These are phyloP conservation scores for Suillus weaverae DNA, from an alignment of 768 basidiomycete species.

Conservation along the genomic window DNA sequence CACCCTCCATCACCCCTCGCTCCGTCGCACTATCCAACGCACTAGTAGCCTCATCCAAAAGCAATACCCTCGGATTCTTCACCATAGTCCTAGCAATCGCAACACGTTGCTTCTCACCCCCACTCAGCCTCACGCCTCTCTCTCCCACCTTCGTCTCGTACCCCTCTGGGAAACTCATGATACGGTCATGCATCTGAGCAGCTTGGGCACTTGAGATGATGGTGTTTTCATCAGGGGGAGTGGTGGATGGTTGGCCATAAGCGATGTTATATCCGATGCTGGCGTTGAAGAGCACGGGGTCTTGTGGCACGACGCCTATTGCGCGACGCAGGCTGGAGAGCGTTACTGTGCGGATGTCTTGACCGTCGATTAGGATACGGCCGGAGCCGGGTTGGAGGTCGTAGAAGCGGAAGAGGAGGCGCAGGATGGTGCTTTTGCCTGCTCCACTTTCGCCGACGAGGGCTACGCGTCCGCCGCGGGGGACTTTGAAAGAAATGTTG, in stretches of 20 bases:
- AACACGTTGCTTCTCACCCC: slow-evolving; percentile 89
- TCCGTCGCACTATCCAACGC: slow-evolving; percentile 91
- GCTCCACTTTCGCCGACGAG: slow-evolving; percentile 84
- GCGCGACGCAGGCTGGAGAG: slow-evolving; percentile 75
- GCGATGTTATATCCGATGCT: slow-evolving; percentile 74
- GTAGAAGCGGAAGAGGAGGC: slow-evolving; percentile 92
- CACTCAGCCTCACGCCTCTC: slow-evolving; percentile 79
- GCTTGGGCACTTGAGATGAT: slow-evolving; percentile 77
- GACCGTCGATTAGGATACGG: slow-evolving; percentile 79
- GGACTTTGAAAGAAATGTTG: slow-evolving; percentile 84
- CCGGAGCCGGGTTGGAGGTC: slow-evolving; percentile 80
- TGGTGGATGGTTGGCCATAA: slow-evolving; percentile 52
- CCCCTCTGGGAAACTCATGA: slow-evolving; percentile 79
- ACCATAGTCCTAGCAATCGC: slow-evolving; percentile 85
- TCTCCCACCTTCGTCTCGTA: slow-evolving; percentile 92
- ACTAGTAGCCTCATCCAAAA: slow-evolving; percentile 79
- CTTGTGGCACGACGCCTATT: slow-evolving; percentile 80
- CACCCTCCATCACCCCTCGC: slow-evolving; percentile 78
- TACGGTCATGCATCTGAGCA: slow-evolving; percentile 86
- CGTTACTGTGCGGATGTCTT: slow-evolving; percentile 86
- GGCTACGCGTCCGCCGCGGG: slow-evolving; percentile 84
- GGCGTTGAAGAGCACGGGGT: slow-evolving; percentile 65
- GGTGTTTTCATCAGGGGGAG: slow-evolving; percentile 55
- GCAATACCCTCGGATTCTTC: slow-evolving; percentile 80
- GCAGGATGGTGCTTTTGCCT: slow-evolving; percentile 81